phyloP scores from a whole-genome alignment of 2,329 filamentous ascomycete species.

The Ceratocystis variospora region DNA sequence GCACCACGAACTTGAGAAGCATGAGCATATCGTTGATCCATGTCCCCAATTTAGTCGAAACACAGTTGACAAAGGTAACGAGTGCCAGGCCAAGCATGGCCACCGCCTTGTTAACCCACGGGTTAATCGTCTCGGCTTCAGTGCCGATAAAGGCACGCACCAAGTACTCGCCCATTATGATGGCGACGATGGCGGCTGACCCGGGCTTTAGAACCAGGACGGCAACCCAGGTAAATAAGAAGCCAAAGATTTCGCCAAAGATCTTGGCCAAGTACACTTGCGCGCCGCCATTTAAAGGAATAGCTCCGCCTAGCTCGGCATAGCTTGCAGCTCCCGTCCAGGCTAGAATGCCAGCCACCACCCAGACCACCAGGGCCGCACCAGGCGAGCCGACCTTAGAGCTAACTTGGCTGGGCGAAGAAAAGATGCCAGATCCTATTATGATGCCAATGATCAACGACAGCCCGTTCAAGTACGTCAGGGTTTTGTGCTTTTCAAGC shows the following conservation, averaged over 20 bases:
- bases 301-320: constrained; percentile 87
- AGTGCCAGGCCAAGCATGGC: constrained; percentile 60
- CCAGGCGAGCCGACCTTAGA: constrained; percentile 81
- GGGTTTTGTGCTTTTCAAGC: constrained; percentile 84
- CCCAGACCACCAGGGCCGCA: constrained; percentile 81
- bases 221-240: constrained; percentile 92
- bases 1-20: constrained; percentile 88
- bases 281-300: constrained; percentile 85
- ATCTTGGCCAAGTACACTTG: constrained; percentile 94
- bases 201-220: constrained; percentile 90
- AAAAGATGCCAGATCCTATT: constrained; percentile 94
- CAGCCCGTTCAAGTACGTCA: constrained; percentile 88
- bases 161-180: constrained; percentile 97
- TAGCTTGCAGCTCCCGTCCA: constrained; percentile 96
- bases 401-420: constrained; percentile 84
- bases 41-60: constrained; percentile 80
- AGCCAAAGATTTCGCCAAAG: constrained; percentile 83
- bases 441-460: constrained; percentile 85
- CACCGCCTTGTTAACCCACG: constrained; percentile 83
- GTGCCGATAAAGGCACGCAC: constrained; percentile 74
- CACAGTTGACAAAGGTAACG: constrained; percentile 76
- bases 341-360: constrained; percentile 75
- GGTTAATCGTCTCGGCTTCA: constrained; percentile 65
- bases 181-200: constrained; percentile 82
- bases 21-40: constrained; percentile 84